Base-by-base conservation (phyloP, 345 rosid genomes). In the Atalantia buxifolia region DNA sequence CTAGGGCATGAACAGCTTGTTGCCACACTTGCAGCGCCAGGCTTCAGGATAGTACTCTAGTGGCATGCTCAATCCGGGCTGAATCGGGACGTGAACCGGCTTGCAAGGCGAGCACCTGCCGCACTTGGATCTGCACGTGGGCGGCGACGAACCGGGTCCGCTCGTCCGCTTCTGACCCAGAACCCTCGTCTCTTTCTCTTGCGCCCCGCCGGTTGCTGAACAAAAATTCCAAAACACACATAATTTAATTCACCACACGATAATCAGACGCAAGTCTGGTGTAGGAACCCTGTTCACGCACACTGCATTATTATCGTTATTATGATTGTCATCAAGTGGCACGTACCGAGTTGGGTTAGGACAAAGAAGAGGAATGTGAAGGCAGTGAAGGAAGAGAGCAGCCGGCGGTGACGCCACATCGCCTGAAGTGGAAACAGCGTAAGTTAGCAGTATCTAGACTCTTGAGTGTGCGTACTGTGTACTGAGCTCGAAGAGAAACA, bases 41-140 rank as follows among this genome's bases (percentile, higher is more conserved):
- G 99, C 98, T 87, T 96, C 99, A 21, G 99, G 98, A 78, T 94
- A 94, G 82, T 96, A 96, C 89, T 96, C 98, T 35, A 87, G 79
- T 61, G 98, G 97, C 72, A 82, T 62, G 69, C 86, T 87, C 19
- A 88, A 69, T 56, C 98, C 95, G 3, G 94, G 97, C 70, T 90
- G 94, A 78, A 96, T 84, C 72, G 99, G 90, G 66, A 96, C 98
- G 74, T 92, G 99, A 82, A 94, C 98, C 75, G 98, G 87, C 62
- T 80, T 70, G 86, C 99, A 96, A 21, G 99, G 98, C 13, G 79
- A 84, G 83, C 98, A 96, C 67, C 72, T 81, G 22, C 93, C 95
- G 81, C 99, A 96, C 90, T 86, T 92, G 79, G 92, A 92, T 86
- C 95, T 88, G 79, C 99, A 96, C 16, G 94, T 82, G 72, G 97